Conservation (phyloP, 371 early-diverging fungal species). For the Mucor plumbeus region DNA sequence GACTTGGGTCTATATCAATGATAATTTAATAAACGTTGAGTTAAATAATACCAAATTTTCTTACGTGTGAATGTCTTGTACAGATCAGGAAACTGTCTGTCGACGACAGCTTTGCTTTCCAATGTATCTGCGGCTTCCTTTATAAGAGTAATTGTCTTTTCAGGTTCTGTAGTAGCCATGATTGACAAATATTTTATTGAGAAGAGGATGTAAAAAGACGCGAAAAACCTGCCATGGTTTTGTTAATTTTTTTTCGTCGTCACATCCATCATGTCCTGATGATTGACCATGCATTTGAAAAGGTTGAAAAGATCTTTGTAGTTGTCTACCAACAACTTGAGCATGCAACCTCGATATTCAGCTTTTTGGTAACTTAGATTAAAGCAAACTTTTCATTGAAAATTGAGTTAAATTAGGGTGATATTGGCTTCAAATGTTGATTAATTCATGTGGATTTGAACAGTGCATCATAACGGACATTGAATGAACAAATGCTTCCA, state of each 20-base stretch:
- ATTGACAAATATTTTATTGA: background rate
- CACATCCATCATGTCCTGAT: background rate
- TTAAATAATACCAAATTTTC: background rate
- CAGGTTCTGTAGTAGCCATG: conserved; percentile 23
- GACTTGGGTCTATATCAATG: conserved; percentile 1
- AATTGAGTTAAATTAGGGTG: background rate
- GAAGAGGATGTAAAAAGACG: conserved; percentile 8
- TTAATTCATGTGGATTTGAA: background rate
- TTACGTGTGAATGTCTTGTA: conserved; percentile 28
- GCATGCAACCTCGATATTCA: too few species aligned
- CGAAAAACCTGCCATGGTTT: background rate
- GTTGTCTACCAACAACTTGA: background rate
- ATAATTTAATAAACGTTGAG: too few species aligned
- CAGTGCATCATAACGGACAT: conserved; percentile 2
- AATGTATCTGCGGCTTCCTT: conserved; percentile 15
- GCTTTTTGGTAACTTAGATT: too few species aligned
- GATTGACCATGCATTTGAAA: background rate
- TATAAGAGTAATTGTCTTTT: conserved; percentile 14
- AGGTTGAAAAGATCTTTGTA: background rate
- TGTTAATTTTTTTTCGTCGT: conserved; percentile 2
- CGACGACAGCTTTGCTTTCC: conserved; percentile 21
- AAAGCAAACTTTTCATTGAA: too few species aligned
- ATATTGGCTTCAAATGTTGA: background rate
- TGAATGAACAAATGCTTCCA: background rate
- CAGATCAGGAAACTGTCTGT: conserved; percentile 32